Evolutionary conservation across 306 rosid genomes (phyloP).

Genomic region (Lotus japonicus): DNA sequence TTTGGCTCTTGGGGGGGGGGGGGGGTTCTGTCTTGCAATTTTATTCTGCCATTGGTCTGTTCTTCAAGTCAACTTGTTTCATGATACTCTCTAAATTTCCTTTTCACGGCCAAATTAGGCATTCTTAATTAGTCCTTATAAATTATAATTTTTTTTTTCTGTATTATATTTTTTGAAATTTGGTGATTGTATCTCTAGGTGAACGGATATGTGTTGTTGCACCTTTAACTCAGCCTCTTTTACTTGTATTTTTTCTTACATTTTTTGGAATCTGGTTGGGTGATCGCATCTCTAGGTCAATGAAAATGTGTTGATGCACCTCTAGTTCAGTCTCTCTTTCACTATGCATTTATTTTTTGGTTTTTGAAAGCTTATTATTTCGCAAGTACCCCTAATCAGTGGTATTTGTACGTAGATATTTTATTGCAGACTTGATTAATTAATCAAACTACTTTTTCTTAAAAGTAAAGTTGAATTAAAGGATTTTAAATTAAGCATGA

Average conservation of each 20-base stretch:
- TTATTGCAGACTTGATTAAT: not conserved
- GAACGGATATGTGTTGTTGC: not conserved
- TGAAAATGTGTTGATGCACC: not conserved
- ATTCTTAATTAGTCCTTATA: not conserved
- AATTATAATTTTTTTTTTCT: not conserved
- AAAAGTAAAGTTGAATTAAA: not conserved
- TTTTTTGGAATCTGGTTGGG: too few species aligned
- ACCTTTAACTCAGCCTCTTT: not conserved
- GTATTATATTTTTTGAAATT: not conserved
- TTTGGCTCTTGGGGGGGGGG: too few species aligned
- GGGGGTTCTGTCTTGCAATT: too few species aligned
- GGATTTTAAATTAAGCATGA: not conserved
- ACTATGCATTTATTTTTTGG: not conserved
- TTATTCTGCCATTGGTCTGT: too few species aligned
- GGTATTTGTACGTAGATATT: not conserved
- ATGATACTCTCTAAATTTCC: not conserved
- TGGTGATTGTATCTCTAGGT: not conserved
- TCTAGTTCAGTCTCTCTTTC: not conserved
- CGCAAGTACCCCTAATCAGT: not conserved
- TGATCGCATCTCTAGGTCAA: too few species aligned
- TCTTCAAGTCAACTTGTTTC: too few species aligned
- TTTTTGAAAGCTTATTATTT: not conserved
- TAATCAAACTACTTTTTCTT: not conserved
- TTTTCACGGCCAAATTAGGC: not conserved
- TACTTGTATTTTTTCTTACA: not conserved